Evolutionary conservation across 176 grass and related monocot species (phyloP).

Genomic region (Sorghum bicolor): Sorghum_bicolor_NCBIv3 NC_012877.2:46957501-46958000

Average conservation of each 20-base stretch:
- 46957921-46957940: slow-evolving; percentile 14
- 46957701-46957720: not conserved
- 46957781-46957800: not conserved
- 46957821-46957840: not conserved
- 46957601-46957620: not conserved
- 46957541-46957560: slow-evolving; percentile 6
- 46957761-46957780: not conserved
- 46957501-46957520: slow-evolving; percentile 3
- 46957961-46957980: not conserved
- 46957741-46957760: not conserved
- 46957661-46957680: not conserved
- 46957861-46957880: not conserved
- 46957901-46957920: not conserved
- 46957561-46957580: not conserved
- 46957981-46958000: not conserved
- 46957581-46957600: not conserved
- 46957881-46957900: not conserved
- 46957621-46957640: not conserved
- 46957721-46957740: not conserved
- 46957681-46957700: not conserved
- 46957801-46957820: not conserved
- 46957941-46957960: not conserved
- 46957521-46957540: slow-evolving; percentile 1
- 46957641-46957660: not conserved
- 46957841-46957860: slow-evolving; percentile 10